Percentiles rank a stretch among this genome's conserved stretches.
Conservation (phyloP, 306 rosid genomes). For the Begonia loranthoides region DNA sequence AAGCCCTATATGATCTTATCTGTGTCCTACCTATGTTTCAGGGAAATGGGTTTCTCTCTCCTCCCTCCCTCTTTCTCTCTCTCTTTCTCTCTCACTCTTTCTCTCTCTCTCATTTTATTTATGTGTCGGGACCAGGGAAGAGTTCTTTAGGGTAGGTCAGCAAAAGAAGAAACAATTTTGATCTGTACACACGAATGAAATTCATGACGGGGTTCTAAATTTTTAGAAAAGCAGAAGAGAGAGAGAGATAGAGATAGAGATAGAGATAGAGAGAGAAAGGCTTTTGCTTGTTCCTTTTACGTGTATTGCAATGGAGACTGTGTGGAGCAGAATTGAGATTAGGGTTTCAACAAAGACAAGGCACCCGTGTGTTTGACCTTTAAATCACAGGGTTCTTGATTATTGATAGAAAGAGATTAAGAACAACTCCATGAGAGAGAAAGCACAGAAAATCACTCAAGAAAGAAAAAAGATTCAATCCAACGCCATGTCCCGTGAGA, state of each 20-base stretch:
- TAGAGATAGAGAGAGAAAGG: slow-evolving; percentile 19
- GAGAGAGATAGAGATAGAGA: too few relatives aligned
- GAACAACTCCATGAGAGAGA: background rate
- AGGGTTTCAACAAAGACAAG: slow-evolving; percentile 21
- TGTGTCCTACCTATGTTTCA: background rate
- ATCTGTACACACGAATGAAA: background rate
- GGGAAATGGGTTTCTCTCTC: background rate
- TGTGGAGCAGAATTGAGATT: slow-evolving; percentile 15
- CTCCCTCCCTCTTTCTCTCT: too few relatives aligned
- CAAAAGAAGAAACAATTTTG: background rate
- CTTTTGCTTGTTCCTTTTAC: slow-evolving; percentile 56
- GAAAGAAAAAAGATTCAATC: background rate
- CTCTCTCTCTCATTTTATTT: too few relatives aligned
- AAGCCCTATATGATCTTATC: background rate
- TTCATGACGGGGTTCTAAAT: background rate
- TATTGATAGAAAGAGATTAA: background rate
- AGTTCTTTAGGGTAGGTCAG: too few relatives aligned
- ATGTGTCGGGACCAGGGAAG: too few relatives aligned
- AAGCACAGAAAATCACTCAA: background rate
- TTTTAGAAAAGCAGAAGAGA: slow-evolving; percentile 10
- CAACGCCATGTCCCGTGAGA: background rate
- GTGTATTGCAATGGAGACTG: slow-evolving; percentile 36
- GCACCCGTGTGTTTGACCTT: slow-evolving; percentile 11
- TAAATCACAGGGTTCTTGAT: slow-evolving; percentile 50
- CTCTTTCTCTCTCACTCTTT: too few relatives aligned